Base-by-base conservation (phyloP, 2,329 filamentous ascomycete genomes). In the Pseudocercospora fuligena region DNA sequence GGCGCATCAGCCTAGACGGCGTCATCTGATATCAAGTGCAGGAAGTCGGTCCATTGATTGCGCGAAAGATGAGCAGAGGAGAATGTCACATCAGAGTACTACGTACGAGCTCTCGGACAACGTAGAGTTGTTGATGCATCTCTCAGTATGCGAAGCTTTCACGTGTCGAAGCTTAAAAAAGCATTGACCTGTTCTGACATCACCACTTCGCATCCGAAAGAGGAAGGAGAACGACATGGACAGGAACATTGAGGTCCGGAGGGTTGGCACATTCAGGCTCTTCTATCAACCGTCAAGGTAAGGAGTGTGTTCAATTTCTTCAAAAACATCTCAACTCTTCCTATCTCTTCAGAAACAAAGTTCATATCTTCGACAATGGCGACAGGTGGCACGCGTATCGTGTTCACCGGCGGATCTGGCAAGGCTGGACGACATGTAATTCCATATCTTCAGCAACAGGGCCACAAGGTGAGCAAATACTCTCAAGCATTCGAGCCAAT, bases 381-480 rank as follows among this genome's bases (percentile, higher is more conserved):
- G 11, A 46, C 60, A 31, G 33, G 29, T 46, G 78, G 76, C 59
- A 83, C 82, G 69, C 76, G 81, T 14, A 80, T 83, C 54, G 82
- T 87, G 57, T 82, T 87, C 69, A 87, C 85, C 0, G 86, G 86
- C 29, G 86, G 86, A 66, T 84, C 81, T 65, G 86, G 85, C 59
- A 85, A 86, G 76, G 85, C 84, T 19, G 85, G 86, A 8, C 80
- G 85, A 56, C 82, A 86, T 76, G 81, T 83, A n/a, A 86, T 88
- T 59, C 80, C 81, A 16, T 81, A 86, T 40, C 80, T 88, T 19
- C 75, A 86, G 31, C 78, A 81, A 9, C 77, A 80, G 65, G 85
- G 84, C 33, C 82, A 88, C 70, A 73, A 82, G 66, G 79, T 76
- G 14, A 14, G 16, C 5, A 57, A 43, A 49, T 11, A 9, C 12